These are phyloP conservation scores for Berberis thunbergii DNA, from an alignment of 164 flowering plant species.

Conservation along the genomic window DNA sequence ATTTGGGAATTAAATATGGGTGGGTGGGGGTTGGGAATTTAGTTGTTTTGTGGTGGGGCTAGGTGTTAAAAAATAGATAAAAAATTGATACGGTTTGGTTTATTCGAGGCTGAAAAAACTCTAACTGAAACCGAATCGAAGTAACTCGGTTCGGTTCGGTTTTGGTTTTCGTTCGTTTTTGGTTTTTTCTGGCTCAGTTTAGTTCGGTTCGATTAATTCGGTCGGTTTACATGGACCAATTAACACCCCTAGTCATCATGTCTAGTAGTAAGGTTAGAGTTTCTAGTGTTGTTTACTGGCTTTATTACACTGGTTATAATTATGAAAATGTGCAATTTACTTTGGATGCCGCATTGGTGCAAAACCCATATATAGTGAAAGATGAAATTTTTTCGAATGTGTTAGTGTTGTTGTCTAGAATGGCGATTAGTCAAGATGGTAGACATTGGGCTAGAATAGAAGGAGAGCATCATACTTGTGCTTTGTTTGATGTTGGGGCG, in stretches of 20 bases:
- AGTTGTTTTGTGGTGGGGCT: too few relatives aligned
- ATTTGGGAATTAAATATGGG: too few relatives aligned
- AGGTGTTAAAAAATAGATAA: too few relatives aligned
- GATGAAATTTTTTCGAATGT: slow-evolving; percentile 5
- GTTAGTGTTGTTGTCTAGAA: slow-evolving; percentile 57
- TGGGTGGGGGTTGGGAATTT: too few relatives aligned
- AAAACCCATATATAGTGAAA: slow-evolving; percentile 27
- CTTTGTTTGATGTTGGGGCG: slow-evolving; percentile 57
- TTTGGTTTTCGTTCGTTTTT: too few relatives aligned
- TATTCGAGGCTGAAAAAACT: too few relatives aligned
- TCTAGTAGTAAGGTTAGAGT: slow-evolving; percentile 52
- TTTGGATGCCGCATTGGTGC: slow-evolving; percentile 9
- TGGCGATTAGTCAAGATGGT: slow-evolving; percentile 82
- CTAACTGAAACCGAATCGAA: too few relatives aligned
- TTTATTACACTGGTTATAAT: slow-evolving; percentile 68
- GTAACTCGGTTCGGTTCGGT: too few relatives aligned
- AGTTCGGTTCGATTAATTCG: too few relatives aligned
- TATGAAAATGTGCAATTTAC: slow-evolving; percentile 30
- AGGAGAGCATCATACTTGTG: slow-evolving; percentile 85
- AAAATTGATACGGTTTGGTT: too few relatives aligned
- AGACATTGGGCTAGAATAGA: slow-evolving; percentile 88
- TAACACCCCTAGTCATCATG: slow-evolving; percentile 41
- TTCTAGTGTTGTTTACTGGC: slow-evolving; percentile 74
- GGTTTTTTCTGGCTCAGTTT: too few relatives aligned
- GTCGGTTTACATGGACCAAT: too few relatives aligned